Percentiles rank a stretch among this genome's conserved stretches.
Conservation (phyloP, 108 stramenopile species). For the Cafeteria roenbergensis region DNA sequence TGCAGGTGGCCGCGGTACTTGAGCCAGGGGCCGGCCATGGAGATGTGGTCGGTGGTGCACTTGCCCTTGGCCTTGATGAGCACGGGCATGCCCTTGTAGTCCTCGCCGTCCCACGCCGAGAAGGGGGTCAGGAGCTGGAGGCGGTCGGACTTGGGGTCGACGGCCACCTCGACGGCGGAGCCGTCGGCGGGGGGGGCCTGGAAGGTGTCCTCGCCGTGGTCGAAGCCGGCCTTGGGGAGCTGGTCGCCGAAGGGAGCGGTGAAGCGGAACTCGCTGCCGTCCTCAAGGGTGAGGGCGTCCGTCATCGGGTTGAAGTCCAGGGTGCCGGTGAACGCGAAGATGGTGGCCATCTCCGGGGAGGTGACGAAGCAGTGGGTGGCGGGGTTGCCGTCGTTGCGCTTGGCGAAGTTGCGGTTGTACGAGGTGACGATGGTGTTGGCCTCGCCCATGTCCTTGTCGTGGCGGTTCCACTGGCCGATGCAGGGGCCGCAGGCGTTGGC, state of each 20-base stretch:
- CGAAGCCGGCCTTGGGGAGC: conserved; percentile 34
- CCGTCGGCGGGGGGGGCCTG: conserved; percentile 26
- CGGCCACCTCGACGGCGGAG: conserved; percentile 3
- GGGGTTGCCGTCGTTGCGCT: conserved; percentile 45
- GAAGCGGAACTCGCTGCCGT: conserved; percentile 31
- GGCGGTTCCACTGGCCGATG: conserved; percentile 44
- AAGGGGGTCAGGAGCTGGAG: conserved; percentile 35
- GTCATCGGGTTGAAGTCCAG: conserved; percentile 29
- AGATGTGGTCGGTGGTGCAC: conserved; percentile 45
- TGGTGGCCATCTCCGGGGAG: conserved; percentile 35
- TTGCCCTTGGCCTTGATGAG: conserved; percentile 44
- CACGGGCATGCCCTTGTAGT: conserved; percentile 31
- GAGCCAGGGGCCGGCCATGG: conserved; percentile 43
- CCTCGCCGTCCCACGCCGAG: conserved; percentile 29
- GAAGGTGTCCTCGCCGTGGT: conserved; percentile 39
- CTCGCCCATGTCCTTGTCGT: conserved; percentile 24
- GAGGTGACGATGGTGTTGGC: conserved; percentile 40
- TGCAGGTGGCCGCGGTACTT: conserved; percentile 43
- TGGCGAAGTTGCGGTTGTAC: conserved; percentile 43
- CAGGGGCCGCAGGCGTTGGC: conserved; percentile 42
- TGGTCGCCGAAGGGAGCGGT: conserved; percentile 29
- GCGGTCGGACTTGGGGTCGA: conserved; percentile 28
- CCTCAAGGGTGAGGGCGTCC: conserved; percentile 23
- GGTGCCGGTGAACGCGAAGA: conserved; percentile 26
- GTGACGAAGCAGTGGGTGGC: conserved; percentile 37